Base-by-base conservation (phyloP, 1,284 basidiomycete species). In the Volvariella surrecta region DNA sequence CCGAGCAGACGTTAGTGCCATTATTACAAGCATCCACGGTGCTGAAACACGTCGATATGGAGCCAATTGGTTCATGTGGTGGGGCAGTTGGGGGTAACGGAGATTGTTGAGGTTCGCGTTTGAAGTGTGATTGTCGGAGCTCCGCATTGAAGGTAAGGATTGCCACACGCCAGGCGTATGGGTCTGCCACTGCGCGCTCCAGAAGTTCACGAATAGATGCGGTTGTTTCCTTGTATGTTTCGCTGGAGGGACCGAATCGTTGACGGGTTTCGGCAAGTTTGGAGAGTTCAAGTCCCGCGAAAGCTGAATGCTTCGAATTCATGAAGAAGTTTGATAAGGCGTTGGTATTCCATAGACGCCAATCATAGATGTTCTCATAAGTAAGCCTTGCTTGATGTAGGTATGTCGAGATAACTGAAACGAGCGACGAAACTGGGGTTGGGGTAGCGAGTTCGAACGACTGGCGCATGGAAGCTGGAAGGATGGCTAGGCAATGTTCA, bases 1-100 rank as follows among this genome's bases (percentile, higher is more conserved):
- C 82, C 8, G 79, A 83, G 58, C 88, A 90, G 15, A 66, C 56
- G 39, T 66, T 67, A 3, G 87, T 90, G 34, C 66, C 64, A 51
- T 81, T 76, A 15, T 57, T 64, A 57, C 87, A 90, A 0, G 67
- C 60, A 16, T 76, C 68, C 16, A 62, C 59, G 20, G 71, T 70
- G 0, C 62, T 53, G 55, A 76, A 80, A 62, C 87, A 90, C 3
- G 76, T 74, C n/a, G 80, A 76, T 22, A 79, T 59, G 21, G 72
- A 71, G 42, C 73, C 71, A 44, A 81, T 71, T 6, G 79, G 76
- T 54, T 73, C 65, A 49, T 74, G 69, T 3, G 75, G 72, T 1
- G 67, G 58, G 0, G 73, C 66, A 38, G 57, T 58, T 4, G 73
- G 56, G 3, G 76, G 74, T 35, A 79, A 57, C 1, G 78, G 73